These are phyloP conservation scores for Pelargonium cotyledonis DNA, from an alignment of 441 rosid genomes.

Conservation along the genomic window DNA sequence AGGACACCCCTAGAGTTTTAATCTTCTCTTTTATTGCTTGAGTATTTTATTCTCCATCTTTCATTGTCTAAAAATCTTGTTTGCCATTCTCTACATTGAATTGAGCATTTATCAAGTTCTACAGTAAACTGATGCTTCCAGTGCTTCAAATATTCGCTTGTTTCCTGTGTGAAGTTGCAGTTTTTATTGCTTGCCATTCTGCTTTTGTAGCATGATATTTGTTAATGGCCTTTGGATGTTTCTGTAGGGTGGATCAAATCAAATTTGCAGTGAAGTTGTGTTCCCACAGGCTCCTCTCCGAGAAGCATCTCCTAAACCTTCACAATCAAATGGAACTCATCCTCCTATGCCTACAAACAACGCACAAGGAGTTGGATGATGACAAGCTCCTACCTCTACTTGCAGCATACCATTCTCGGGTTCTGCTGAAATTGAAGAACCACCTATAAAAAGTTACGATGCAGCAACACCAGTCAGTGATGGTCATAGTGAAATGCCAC, in stretches of 20 bases:
- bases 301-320: slow-evolving; percentile 30
- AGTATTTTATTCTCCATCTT: too few relatives aligned
- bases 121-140: too few relatives aligned
- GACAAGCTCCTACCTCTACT: slow-evolving; percentile 19
- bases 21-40: too few relatives aligned
- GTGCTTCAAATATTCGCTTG: not conserved
- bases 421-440: slow-evolving; percentile 28
- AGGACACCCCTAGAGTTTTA: too few relatives aligned
- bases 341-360: slow-evolving; percentile 21
- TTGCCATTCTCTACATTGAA: too few relatives aligned
- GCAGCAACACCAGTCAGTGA: too few relatives aligned
- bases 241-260: slow-evolving; percentile 64
- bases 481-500: too few relatives aligned
- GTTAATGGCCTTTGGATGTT: slow-evolving; percentile 2
- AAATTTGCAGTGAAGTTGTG: slow-evolving; percentile 33
- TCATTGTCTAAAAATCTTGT: too few relatives aligned
- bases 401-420: slow-evolving; percentile 18
- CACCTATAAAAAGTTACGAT: slow-evolving; percentile 23
- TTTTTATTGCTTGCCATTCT: too few relatives aligned
- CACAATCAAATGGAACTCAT: slow-evolving; percentile 38
- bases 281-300: slow-evolving; percentile 33
- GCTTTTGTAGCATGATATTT: too few relatives aligned
- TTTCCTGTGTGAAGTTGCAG: not conserved
- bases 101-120: too few relatives aligned
- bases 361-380: slow-evolving; percentile 28